Conservation (phyloP, 257 asterid species). For the Ballota nigra region DNA sequence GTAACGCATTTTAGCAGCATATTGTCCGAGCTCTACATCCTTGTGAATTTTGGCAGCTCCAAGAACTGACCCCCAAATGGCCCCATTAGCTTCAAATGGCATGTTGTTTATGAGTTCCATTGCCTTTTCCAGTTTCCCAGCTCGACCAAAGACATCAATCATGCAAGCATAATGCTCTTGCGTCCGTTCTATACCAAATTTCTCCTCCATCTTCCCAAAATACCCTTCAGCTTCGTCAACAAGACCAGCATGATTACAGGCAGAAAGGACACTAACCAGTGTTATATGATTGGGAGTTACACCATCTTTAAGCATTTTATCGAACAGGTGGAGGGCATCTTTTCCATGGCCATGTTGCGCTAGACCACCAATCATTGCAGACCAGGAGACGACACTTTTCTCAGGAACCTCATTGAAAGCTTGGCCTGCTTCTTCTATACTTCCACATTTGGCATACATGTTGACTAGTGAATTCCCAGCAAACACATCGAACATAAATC, state of each 20-base stretch:
- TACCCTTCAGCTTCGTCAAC: slow-evolving; percentile 58
- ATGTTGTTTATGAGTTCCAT: slow-evolving; percentile 44
- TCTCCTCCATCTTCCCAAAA: slow-evolving; percentile 52
- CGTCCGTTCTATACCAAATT: slow-evolving; percentile 54
- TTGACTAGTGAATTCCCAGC: slow-evolving; percentile 80
- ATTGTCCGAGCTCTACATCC: slow-evolving; percentile 59
- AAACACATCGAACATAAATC: slow-evolving; percentile 58
- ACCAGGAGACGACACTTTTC: slow-evolving; percentile 67
- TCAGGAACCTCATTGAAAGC: slow-evolving; percentile 56
- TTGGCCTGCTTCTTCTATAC: slow-evolving; percentile 58
- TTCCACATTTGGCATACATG: slow-evolving; percentile 87
- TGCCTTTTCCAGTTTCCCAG: slow-evolving; percentile 67
- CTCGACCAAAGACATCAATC: slow-evolving; percentile 79
- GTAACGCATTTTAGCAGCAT: slow-evolving; percentile 59
- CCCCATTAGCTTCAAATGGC: slow-evolving; percentile 70
- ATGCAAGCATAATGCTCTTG: slow-evolving; percentile 87
- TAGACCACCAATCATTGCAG: slow-evolving; percentile 78
- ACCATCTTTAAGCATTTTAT: slow-evolving; percentile 53
- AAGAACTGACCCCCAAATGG: slow-evolving; percentile 77
- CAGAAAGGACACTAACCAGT: slow-evolving; percentile 65
- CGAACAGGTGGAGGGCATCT: slow-evolving; percentile 52
- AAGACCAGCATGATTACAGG: slow-evolving; percentile 80
- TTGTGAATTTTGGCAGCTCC: slow-evolving; percentile 79
- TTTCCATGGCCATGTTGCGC: slow-evolving; percentile 78
- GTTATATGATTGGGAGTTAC: slow-evolving; percentile 68